Percentiles rank a stretch among this genome's conserved stretches.
phyloP scores from a whole-genome alignment of 2,329 filamentous ascomycete species.

The Fusarium sp. region DNA sequence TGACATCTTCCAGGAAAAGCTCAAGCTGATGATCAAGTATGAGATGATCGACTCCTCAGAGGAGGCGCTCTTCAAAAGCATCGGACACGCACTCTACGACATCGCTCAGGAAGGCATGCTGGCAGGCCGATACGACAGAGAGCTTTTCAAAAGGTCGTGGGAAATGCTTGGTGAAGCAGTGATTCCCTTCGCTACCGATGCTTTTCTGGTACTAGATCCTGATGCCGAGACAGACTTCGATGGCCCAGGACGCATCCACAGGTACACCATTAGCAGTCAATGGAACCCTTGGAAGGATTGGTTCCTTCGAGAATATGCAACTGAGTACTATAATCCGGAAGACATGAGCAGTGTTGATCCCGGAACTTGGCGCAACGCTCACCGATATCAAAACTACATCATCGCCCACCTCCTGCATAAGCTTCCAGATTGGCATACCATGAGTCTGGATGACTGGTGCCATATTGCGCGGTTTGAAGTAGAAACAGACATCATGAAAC shows the following conservation, averaged over 20 bases:
- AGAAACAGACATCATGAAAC: neutral
- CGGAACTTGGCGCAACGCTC: neutral
- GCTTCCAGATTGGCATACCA: neutral
- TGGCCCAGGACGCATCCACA: conserved; percentile 5
- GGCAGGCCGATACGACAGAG: neutral
- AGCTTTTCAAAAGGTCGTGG: conserved; percentile 1
- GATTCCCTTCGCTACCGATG: neutral
- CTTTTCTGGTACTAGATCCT: neutral
- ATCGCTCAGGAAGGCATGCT: neutral
- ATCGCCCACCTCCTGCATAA: too few species aligned
- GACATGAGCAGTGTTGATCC: neutral
- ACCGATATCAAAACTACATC: neutral
- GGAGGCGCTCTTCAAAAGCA: neutral
- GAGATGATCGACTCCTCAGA: conserved; percentile 11
- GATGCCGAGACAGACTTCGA: too few species aligned
- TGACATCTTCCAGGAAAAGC: conserved; percentile 19
- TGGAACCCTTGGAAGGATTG: conserved; percentile 16
- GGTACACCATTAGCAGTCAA: neutral
- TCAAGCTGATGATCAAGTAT: conserved; percentile 22
- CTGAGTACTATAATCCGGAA: neutral
- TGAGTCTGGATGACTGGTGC: conserved; percentile 7
- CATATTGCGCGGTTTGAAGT: neutral
- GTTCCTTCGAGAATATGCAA: neutral
- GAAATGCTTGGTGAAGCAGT: conserved; percentile 12
- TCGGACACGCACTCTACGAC: neutral